phyloP scores from a whole-genome alignment of 306 rosid genomes.

The Cucurbita ficifolia region DNA sequence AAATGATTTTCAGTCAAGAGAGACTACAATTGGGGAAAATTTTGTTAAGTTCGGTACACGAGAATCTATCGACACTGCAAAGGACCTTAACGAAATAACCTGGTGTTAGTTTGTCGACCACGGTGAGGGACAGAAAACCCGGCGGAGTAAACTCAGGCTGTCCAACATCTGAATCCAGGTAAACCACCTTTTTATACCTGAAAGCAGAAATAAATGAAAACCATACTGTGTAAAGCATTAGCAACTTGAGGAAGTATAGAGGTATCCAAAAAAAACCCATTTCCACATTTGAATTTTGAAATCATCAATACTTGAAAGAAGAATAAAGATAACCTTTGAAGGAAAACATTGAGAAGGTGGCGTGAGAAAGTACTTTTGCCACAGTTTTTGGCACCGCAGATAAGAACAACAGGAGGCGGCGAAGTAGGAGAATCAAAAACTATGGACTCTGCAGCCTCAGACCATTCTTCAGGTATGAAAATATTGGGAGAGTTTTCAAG shows the following conservation, averaged over 20 bases:
- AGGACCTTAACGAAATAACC: conserved; percentile 24
- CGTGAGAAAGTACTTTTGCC: conserved; percentile 90
- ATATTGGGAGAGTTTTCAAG: conserved; percentile 25
- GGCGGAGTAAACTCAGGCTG: conserved; percentile 93
- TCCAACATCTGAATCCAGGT: conserved; percentile 84
- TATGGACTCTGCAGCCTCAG: conserved; percentile 45
- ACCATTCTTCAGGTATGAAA: conserved; percentile 57
- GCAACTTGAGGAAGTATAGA: background rate
- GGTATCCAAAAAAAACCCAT: background rate
- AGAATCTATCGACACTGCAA: background rate
- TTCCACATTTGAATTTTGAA: background rate
- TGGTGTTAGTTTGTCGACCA: conserved; percentile 35
- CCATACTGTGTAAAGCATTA: background rate
- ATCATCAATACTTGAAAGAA: background rate
- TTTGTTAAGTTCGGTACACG: background rate
- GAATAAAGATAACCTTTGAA: conserved; percentile 23
- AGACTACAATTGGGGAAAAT: background rate
- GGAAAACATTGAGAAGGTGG: conserved; percentile 56
- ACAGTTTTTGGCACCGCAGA: conserved; percentile 76
- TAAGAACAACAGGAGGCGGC: background rate
- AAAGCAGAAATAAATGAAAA: background rate
- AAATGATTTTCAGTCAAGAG: background rate
- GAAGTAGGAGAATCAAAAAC: background rate
- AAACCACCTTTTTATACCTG: conserved; percentile 51
- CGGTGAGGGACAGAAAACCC: conserved; percentile 58